phyloP scores from a whole-genome alignment of 768 basidiomycete genomes.

The Tephrocybe sp. region DNA sequence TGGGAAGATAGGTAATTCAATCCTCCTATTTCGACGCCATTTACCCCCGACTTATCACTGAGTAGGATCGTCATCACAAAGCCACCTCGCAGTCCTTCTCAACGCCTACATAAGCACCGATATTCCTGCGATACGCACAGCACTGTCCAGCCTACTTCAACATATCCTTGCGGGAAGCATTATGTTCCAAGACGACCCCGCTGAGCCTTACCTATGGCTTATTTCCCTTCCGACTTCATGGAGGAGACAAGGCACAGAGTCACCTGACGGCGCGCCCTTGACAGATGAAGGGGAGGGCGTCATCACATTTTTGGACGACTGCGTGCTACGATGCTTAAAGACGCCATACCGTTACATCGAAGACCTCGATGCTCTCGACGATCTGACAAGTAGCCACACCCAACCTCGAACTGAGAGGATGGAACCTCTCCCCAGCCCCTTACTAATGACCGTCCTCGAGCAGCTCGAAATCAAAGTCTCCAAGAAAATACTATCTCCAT shows the following conservation, averaged over 20 bases:
- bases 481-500: constrained; percentile 50
- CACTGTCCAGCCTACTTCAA: constrained; percentile 51
- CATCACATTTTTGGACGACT: constrained; percentile 79
- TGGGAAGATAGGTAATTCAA: constrained; percentile 60
- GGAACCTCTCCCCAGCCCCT: constrained; percentile 57
- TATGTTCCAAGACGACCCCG: constrained; percentile 73
- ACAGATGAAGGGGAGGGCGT: constrained; percentile 56
- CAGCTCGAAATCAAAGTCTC: constrained; percentile 68
- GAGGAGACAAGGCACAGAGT: constrained; percentile 31
- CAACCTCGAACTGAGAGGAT: constrained; percentile 14
- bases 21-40: neutral
- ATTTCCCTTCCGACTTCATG: constrained; percentile 50
- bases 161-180: constrained; percentile 70
- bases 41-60: neutral
- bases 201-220: constrained; percentile 78
- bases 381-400: neutral
- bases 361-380: constrained; percentile 42
- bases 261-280: constrained; percentile 51
- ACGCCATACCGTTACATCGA: constrained; percentile 88
- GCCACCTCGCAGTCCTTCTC: constrained; percentile 72
- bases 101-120: constrained; percentile 52
- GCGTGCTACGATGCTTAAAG: constrained; percentile 75
- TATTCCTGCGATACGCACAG: constrained; percentile 45
- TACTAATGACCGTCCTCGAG: constrained; percentile 79
- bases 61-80: constrained; percentile 43